Percentiles rank a stretch among this genome's conserved stretches.
Evolutionary conservation across 768 basidiomycete genomes (phyloP).

Genomic region (Mycena capillaripes): DNA sequence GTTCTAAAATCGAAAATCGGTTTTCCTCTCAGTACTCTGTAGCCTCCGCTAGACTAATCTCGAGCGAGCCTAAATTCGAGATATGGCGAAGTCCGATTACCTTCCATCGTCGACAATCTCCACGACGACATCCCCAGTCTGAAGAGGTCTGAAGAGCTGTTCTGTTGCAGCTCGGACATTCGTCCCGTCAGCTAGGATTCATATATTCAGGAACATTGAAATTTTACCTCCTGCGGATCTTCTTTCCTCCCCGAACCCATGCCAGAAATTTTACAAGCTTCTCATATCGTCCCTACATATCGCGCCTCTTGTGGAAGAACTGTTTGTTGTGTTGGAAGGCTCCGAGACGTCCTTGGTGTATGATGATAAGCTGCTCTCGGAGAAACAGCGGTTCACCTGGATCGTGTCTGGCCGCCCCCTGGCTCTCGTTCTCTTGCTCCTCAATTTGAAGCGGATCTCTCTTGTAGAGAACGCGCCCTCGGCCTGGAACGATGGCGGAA

Average conservation of each 20-base stretch:
- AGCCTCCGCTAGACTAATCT: too few species aligned
- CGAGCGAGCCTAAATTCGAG: too few species aligned
- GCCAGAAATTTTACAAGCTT: slow-evolving; percentile 1
- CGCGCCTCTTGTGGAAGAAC: background rate
- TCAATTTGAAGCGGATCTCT: slow-evolving; percentile 5
- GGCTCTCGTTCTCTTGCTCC: slow-evolving; percentile 3
- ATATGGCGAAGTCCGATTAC: too few species aligned
- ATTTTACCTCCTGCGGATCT: slow-evolving; percentile 6
- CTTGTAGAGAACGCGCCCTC: background rate
- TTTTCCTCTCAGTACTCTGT: too few species aligned
- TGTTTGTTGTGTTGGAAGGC: slow-evolving; percentile 1
- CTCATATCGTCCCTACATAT: background rate
- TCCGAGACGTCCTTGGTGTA: too few species aligned
- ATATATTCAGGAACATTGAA: slow-evolving; percentile 13
- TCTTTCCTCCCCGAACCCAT: background rate
- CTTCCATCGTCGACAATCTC: too few species aligned
- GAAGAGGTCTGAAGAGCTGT: slow-evolving; percentile 2
- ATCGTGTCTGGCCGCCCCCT: background rate
- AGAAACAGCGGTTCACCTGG: background rate
- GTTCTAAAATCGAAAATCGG: too few species aligned
- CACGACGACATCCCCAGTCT: background rate
- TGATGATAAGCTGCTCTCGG: background rate
- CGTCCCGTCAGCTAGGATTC: background rate
- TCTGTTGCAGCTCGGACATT: slow-evolving; percentile 9
- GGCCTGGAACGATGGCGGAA: background rate